These are phyloP conservation scores for Aristolochia fimbriata DNA, from an alignment of 164 flowering plant species.

Conservation along the genomic window DNA sequence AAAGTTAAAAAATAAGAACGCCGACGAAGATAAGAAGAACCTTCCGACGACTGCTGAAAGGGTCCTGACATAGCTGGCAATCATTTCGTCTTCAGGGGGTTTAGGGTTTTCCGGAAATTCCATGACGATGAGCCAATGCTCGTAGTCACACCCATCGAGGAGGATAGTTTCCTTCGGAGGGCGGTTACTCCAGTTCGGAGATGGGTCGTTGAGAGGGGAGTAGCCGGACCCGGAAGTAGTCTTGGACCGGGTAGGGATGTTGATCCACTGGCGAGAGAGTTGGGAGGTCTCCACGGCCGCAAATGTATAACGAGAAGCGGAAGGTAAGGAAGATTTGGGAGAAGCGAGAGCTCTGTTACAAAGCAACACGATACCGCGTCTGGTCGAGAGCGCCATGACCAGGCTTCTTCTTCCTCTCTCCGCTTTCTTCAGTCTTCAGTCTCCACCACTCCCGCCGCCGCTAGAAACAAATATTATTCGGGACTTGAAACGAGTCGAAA, in stretches of 20 bases:
- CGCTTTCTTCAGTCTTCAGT: too few relatives aligned
- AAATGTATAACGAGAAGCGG: too few relatives aligned
- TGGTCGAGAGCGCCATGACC: too few relatives aligned
- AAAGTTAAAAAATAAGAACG: too few relatives aligned
- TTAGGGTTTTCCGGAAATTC: constrained; percentile 64
- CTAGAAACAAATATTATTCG: too few relatives aligned
- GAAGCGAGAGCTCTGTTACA: too few relatives aligned
- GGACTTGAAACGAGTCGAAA: too few relatives aligned
- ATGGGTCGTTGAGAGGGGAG: constrained; percentile 83
- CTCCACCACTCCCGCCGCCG: too few relatives aligned
- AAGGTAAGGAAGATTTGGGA: too few relatives aligned
- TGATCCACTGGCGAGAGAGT: too few relatives aligned
- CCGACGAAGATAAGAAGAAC: constrained; percentile 8
- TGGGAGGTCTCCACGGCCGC: neutral
- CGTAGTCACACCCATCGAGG: constrained; percentile 92
- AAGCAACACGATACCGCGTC: too few relatives aligned
- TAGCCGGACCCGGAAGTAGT: constrained; percentile 61
- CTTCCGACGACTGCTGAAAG: constrained; percentile 75
- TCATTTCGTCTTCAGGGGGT: constrained; percentile 76
- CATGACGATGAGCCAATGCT: constrained; percentile 97
- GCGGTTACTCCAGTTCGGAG: constrained; percentile 95
- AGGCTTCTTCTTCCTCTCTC: too few relatives aligned
- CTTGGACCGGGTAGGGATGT: constrained; percentile 31
- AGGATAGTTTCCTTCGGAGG: constrained; percentile 95
- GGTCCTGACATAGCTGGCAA: constrained; percentile 72